phyloP scores from a whole-genome alignment of 1,284 basidiomycete genomes.

The Malassezia equina region DNA sequence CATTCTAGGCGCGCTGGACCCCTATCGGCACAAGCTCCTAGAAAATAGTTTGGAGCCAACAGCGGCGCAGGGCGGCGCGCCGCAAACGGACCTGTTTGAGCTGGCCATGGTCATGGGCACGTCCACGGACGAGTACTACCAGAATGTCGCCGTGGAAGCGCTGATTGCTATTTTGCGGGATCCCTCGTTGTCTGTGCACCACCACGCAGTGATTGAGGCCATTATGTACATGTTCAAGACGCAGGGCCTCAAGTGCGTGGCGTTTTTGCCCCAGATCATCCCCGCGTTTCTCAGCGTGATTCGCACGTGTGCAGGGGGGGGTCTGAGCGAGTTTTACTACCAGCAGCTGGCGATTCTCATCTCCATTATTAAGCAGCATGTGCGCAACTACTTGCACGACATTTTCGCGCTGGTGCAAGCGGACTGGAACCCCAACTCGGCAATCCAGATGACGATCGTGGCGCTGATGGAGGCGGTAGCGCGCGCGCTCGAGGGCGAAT shows the following conservation, averaged over 20 bases:
- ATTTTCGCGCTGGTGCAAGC: conserved; percentile 47
- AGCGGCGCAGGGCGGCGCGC: conserved; percentile 49
- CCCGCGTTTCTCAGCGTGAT: conserved; percentile 89
- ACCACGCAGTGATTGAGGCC: conserved; percentile 81
- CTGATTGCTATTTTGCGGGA: conserved; percentile 77
- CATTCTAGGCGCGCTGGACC: conserved; percentile 92
- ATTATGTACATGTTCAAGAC: conserved; percentile 99
- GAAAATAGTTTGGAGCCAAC: conserved; percentile 65
- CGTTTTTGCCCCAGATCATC: conserved; percentile 90
- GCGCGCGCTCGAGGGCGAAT: conserved; percentile 88
- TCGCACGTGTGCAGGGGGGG: conserved; percentile 58
- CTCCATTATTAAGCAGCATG: conserved; percentile 93
- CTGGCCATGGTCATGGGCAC: conserved; percentile 52
- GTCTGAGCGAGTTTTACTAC: conserved; percentile 85
- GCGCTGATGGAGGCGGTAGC: conserved; percentile 89
- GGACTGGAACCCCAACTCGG: conserved; percentile 53
- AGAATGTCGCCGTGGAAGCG: conserved; percentile 85
- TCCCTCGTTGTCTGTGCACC: conserved; percentile 52
- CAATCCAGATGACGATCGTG: conserved; percentile 83
- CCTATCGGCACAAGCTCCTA: conserved; percentile 75
- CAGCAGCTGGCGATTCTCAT: conserved; percentile 94
- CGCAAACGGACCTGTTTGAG: conserved; percentile 53
- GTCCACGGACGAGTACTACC: conserved; percentile 79
- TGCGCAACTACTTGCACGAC: conserved; percentile 59
- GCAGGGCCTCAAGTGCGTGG: conserved; percentile 88